These are phyloP conservation scores for Aspergillus wentii DNA, from an alignment of 495 filamentous ascomycete species.

Conservation along the genomic window DNA sequence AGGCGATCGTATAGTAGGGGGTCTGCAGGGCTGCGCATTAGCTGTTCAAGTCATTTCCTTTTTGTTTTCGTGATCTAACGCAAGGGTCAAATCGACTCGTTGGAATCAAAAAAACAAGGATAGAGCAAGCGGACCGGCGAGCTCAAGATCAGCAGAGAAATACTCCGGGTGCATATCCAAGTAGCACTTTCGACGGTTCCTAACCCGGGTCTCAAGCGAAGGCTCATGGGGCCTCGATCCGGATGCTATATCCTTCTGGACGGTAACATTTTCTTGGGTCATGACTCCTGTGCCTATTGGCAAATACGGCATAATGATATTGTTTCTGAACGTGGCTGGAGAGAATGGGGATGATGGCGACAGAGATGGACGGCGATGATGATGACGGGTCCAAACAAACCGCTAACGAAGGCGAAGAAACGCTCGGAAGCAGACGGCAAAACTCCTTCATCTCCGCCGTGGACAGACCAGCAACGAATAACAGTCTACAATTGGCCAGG, in stretches of 20 bases:
- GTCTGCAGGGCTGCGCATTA: slow-evolving; percentile 46
- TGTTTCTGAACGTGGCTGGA: slow-evolving; percentile 9
- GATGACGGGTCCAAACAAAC: too few species aligned
- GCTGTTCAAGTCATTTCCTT: too few species aligned
- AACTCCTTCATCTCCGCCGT: neutral
- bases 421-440: neutral
- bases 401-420: too few species aligned
- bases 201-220: slow-evolving; percentile 27
- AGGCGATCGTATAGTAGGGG: slow-evolving; percentile 76
- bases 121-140: slow-evolving; percentile 53
- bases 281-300: slow-evolving; percentile 26
- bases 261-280: slow-evolving; percentile 7
- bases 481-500: neutral
- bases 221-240: slow-evolving; percentile 1
- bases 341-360: neutral
- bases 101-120: slow-evolving; percentile 14
- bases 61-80: too few species aligned
- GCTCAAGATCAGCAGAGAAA: slow-evolving; percentile 57
- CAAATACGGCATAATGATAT: slow-evolving; percentile 34
- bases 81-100: too few species aligned
- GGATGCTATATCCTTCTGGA: slow-evolving; percentile 1
- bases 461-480: slow-evolving; percentile 1
- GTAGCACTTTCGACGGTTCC: slow-evolving; percentile 62
- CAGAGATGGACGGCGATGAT: neutral
- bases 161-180: slow-evolving; percentile 61